Evolutionary conservation across 345 rosid genomes (phyloP).

Genomic region (Theobroma cacao): DNA sequence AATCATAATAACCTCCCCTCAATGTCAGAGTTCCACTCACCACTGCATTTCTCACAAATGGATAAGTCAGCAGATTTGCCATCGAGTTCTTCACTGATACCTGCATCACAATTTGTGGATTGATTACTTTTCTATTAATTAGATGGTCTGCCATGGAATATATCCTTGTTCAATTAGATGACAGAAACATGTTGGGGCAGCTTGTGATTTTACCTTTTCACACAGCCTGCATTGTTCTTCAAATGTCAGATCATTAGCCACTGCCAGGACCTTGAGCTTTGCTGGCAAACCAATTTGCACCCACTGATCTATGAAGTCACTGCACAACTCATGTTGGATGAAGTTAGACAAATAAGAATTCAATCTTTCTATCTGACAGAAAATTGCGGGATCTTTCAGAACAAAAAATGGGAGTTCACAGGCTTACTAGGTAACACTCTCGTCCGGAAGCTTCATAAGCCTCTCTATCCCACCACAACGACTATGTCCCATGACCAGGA

Average conservation of each 20-base stretch:
- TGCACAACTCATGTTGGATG: conserved; percentile 21
- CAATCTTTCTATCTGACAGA: neutral
- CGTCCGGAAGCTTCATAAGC: conserved; percentile 71
- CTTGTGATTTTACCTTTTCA: conserved; percentile 63
- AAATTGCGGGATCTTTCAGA: neutral
- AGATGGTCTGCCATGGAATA: neutral
- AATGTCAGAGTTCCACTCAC: conserved; percentile 65
- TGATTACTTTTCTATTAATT: neutral
- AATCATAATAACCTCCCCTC: conserved; percentile 90
- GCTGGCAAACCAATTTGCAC: conserved; percentile 78
- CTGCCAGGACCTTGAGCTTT: conserved; percentile 60
- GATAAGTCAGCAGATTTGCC: conserved; percentile 73
- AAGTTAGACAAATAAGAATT: neutral
- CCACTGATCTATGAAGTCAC: conserved; percentile 97
- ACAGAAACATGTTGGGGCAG: neutral
- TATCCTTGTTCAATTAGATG: neutral
- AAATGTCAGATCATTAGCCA: conserved; percentile 24
- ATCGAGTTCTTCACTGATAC: conserved; percentile 90
- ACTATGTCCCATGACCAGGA: conserved; percentile 88
- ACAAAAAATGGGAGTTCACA: neutral
- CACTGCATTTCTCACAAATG: conserved; percentile 84
- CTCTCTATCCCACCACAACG: conserved; percentile 94
- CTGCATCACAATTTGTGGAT: conserved; percentile 45
- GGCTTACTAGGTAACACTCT: conserved; percentile 13
- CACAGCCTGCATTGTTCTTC: conserved; percentile 48